phyloP scores from a whole-genome alignment of 2,329 filamentous ascomycete species.

The Colletotrichum somersetense region DNA sequence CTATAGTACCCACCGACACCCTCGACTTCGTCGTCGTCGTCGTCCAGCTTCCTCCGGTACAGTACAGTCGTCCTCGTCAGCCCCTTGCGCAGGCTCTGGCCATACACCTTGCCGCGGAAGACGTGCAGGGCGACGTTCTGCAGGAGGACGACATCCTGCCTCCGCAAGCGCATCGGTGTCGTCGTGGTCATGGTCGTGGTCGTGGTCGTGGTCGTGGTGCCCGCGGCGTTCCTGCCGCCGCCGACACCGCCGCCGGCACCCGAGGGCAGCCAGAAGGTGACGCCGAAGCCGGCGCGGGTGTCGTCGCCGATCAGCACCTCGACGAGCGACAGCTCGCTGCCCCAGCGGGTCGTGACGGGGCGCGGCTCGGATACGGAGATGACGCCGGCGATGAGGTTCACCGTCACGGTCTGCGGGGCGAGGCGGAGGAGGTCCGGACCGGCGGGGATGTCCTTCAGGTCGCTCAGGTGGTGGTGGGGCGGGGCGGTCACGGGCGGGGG shows the following conservation, averaged over 20 bases:
- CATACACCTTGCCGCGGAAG: conserved; percentile 84
- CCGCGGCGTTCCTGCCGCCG: neutral
- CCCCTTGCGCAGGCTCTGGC: conserved; percentile 80
- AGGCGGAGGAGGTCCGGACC: conserved; percentile 75
- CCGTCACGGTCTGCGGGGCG: conserved; percentile 82
- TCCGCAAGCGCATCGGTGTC: conserved; percentile 60
- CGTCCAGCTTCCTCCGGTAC: conserved; percentile 66
- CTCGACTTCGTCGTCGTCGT: conserved; percentile 61
- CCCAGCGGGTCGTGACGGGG: conserved; percentile 75
- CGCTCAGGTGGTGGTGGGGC: conserved; percentile 61
- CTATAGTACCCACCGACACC: conserved; percentile 67
- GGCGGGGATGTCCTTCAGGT: conserved; percentile 78
- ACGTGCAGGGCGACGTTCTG: conserved; percentile 83
- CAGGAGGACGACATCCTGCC: conserved; percentile 83
- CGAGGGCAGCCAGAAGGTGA: conserved; percentile 83
- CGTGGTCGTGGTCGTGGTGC: no score
- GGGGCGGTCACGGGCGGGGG: conserved; percentile 46
- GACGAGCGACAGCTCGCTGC: conserved; percentile 73
- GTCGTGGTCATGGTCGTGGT: neutral
- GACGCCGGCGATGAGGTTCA: conserved; percentile 84
- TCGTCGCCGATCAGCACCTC: conserved; percentile 89
- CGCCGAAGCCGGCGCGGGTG: conserved; percentile 81
- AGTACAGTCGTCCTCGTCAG: conserved; percentile 79
- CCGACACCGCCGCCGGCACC: conserved; percentile 47
- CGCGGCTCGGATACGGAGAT: conserved; percentile 78